Evolutionary conservation across 352 stramenopile species (phyloP).

Genomic region (Phytopythium sindhum): DNA sequence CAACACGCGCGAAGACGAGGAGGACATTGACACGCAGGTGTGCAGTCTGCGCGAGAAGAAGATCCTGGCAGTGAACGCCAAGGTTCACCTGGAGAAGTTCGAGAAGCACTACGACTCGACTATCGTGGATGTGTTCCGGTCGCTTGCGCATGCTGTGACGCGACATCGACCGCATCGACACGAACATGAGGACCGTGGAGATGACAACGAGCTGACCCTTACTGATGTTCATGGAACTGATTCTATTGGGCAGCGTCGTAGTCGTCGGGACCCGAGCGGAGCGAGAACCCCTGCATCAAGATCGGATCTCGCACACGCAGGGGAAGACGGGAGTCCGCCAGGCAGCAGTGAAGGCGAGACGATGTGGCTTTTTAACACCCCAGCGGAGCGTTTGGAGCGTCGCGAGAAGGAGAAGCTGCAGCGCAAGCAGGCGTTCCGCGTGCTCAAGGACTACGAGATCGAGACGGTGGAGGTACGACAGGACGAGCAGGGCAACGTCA

Average conservation of each 20-base stretch:
- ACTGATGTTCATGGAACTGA: not conserved
- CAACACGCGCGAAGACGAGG: slow-evolving; percentile 7
- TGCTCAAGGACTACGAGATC: slow-evolving; percentile 53
- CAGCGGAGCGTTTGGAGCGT: slow-evolving; percentile 44
- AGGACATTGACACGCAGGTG: slow-evolving; percentile 21
- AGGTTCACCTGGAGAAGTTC: slow-evolving; percentile 49
- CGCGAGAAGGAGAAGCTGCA: slow-evolving; percentile 50
- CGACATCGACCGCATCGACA: slow-evolving; percentile 7
- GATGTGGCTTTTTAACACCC: slow-evolving; percentile 51
- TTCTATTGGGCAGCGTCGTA: not conserved
- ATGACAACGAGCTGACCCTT: not conserved
- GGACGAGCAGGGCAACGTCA: slow-evolving; percentile 7
- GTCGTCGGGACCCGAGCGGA: not conserved
- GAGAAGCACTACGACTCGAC: slow-evolving; percentile 63
- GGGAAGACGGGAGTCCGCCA: not conserved
- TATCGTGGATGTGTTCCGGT: slow-evolving; percentile 55
- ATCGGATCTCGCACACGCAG: not conserved
- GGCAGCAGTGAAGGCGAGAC: slow-evolving; percentile 36
- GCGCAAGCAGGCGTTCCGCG: slow-evolving; percentile 48
- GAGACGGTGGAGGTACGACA: slow-evolving; percentile 20
- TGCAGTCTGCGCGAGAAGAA: slow-evolving; percentile 57
- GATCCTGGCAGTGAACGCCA: slow-evolving; percentile 44
- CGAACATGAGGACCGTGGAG: not conserved
- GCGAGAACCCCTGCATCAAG: slow-evolving; percentile 2
- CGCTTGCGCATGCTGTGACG: slow-evolving; percentile 34